Base-by-base conservation (phyloP, 805 yeast genomes). In the Starmerella etchellsii region DNA sequence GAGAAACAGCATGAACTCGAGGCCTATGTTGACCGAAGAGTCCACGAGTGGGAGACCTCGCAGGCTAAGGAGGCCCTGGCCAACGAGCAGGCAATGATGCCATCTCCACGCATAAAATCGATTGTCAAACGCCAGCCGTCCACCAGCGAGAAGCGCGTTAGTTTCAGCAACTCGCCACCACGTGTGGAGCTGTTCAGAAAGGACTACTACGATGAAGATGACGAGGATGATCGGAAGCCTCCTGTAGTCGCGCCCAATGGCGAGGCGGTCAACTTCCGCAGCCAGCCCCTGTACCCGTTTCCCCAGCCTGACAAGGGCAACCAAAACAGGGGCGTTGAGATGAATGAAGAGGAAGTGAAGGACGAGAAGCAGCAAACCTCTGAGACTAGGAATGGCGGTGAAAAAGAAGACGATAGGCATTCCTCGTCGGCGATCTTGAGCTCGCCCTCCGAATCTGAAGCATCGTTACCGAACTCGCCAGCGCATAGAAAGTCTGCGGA, bases 71-170 rank as follows among this genome's bases (percentile, higher is more conserved):
- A 40, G 36, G 49, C 39, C 36, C 29, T 13, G 22, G 20, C 28
- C 16, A 23, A 13, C 30, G 24, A 26, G 16, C 31, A 25, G 22
- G 23, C n/a, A 18, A n/a, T 10, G 4, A 8, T 6, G 7, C 9
- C 22, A 13, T 20, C 25, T 4, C 10, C 13, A 6, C 9, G 30
- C 10, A 43, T 49, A 29, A 52, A 52, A 27, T 44, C 52, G 3
- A 43, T 47, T 18, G 52, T 52, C 23, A 52, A 52, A 33, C 49
- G 51, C 10, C 42, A 46, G 25, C 49, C 55, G 21, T 50, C 52
- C 16, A 20, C 30, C 15, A 18, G 38, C 20, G 52, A 44, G 26
- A 52, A 52, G 39, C 50, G 49, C 21, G 54, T 52, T 14, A 42
- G 49, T 26, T 52, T 52, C 39, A 41, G 48, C 33, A 34, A 31